Base-by-base conservation (phyloP, 208 protist species). In the Leishmania mexicana region DNA sequence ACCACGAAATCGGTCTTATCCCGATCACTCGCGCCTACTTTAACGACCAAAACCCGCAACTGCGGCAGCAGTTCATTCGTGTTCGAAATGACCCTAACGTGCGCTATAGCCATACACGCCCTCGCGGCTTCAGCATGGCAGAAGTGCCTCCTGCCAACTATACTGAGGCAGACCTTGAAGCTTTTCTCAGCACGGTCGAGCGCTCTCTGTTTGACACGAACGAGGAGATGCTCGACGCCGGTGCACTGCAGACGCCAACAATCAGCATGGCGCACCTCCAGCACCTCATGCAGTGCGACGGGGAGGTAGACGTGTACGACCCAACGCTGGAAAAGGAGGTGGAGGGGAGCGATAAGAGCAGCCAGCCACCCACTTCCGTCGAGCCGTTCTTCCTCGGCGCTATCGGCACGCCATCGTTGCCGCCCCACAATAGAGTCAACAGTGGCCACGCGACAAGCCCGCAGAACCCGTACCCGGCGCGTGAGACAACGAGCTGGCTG, bases 11-110 rank as follows among this genome's bases (percentile, higher is more conserved):
- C 13, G 89, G 85, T 1, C 89, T 95, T 28, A 90, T 95, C 78
- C 92, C 92, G 7, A 78, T 95, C 17, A 87, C 87, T 2, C 80
- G 87, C 21, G 70, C 80, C 15, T 91, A 89, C 84, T 92, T 95
- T 76, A 85, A 84, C 45, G 72, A 82, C 10, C 54, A 85, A 15
- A 84, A 85, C 49, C 76, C 68, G 10, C 64, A 91, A 58, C 84
- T 95, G 53, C 83, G 87, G 51, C 78, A 85, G 68, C 92, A 95
- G 78, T 87, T 93, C 51, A 86, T 95, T 70, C 90, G 90, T 31
- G 79, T 95, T 57, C 88, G 92, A 35, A 95, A 95, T 78, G 92
- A 95, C 76, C 90, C 92, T 2, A 91, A 88, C 68, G 85, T 95
- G 40, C 92, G 92, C 40, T 95, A 94, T 80, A 86, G 88, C 83